A percentile compares a stretch with the other conserved stretches of the same genome.
These are phyloP conservation scores for Exophiala xenobiotica DNA, from an alignment of 2,329 filamentous ascomycete species.

Conservation along the genomic window DNA sequence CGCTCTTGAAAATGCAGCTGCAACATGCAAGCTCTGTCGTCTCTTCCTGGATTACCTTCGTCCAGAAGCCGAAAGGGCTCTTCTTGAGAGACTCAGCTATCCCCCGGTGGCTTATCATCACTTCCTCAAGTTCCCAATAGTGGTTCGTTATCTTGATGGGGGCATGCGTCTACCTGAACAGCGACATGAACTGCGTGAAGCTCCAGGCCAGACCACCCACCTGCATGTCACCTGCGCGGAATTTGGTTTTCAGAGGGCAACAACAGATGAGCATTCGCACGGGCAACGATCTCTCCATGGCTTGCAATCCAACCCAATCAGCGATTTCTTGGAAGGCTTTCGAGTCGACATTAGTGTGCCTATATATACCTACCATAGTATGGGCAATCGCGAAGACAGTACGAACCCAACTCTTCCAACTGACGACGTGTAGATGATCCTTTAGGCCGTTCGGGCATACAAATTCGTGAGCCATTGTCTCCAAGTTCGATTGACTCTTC, in stretches of 20 bases:
- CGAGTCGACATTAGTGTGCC: not conserved
- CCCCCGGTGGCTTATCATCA: not conserved
- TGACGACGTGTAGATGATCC: constrained; percentile 5
- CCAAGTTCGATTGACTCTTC: not conserved
- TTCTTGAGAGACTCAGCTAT: not conserved
- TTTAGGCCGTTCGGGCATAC: not conserved
- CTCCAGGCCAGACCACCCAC: not conserved
- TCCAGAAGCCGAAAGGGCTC: not conserved
- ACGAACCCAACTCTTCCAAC: not conserved
- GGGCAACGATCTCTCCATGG: no score
- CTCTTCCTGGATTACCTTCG: not conserved
- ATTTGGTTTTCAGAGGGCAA: not conserved
- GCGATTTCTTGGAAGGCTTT: not conserved
- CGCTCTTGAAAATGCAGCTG: not conserved
- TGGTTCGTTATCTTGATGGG: not conserved
- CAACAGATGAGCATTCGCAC: not conserved
- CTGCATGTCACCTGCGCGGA: not conserved
- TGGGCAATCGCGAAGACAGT: not conserved
- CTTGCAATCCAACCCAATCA: not conserved
- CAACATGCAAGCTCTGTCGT: not conserved
- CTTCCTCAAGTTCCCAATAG: not conserved
- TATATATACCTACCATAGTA: constrained; percentile 4
- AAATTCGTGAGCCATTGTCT: constrained; percentile 4
- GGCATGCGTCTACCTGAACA: not conserved
- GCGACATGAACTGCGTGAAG: not conserved